phyloP scores from a whole-genome alignment of 2,329 filamentous ascomycete genomes.

The Amauroascus verrucosus region DNA sequence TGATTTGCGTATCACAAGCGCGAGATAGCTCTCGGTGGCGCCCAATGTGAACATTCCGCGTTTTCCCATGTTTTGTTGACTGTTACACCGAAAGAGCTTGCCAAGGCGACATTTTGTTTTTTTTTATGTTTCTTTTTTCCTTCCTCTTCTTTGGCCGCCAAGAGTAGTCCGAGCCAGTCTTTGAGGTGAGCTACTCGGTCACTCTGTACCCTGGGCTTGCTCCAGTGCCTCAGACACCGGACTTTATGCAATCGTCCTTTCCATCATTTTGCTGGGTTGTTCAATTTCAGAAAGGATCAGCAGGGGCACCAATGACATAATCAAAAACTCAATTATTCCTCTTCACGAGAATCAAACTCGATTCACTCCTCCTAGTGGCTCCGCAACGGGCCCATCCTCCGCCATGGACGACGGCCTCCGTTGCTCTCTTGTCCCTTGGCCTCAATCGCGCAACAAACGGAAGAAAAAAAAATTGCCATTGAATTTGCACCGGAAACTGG shows the following conservation, averaged over 20 bases:
- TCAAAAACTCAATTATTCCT: constrained; percentile 2
- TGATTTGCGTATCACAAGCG: background rate
- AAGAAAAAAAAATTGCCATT: background rate
- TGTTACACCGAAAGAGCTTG: background rate
- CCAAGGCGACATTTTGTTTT: background rate
- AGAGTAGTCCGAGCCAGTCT: background rate
- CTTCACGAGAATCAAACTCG: background rate
- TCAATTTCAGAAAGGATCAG: background rate
- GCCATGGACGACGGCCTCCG: background rate
- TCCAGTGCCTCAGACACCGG: too few species aligned
- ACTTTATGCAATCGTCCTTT: too few species aligned
- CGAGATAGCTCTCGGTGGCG: background rate
- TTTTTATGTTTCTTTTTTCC: too few species aligned
- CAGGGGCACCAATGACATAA: constrained; percentile 2
- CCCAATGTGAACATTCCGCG: background rate
- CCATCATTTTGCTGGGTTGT: background rate
- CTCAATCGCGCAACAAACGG: too few species aligned
- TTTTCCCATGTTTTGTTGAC: background rate
- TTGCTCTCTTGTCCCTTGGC: background rate
- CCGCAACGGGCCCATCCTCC: too few species aligned
- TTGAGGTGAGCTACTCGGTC: too few species aligned
- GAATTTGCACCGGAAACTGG: too few species aligned
- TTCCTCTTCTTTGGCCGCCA: background rate
- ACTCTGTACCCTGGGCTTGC: too few species aligned
- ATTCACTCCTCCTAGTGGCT: background rate